These are phyloP conservation scores for Exophiala dermatitidis DNA, from an alignment of 2,329 filamentous ascomycete genomes.

Conservation along the genomic window DNA sequence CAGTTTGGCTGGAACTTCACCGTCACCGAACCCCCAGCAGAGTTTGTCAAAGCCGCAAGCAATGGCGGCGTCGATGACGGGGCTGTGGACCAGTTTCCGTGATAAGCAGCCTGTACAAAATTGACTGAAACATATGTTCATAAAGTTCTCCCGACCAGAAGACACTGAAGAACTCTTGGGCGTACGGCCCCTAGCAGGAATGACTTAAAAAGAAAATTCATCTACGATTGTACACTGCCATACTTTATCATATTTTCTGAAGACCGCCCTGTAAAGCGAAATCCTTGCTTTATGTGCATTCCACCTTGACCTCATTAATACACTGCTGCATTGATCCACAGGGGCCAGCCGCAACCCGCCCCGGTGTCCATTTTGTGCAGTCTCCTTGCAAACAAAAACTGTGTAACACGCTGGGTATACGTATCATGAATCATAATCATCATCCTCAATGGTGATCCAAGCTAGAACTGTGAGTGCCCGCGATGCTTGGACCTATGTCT, in stretches of 20 bases:
- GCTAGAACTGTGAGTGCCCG: neutral
- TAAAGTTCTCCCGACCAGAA: too few relatives aligned
- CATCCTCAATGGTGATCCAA: conserved; percentile 1
- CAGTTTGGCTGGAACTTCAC: conserved; percentile 61
- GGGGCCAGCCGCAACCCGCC: neutral
- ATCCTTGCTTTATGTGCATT: too few relatives aligned
- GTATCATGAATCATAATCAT: conserved; percentile 17
- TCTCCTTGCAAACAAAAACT: neutral
- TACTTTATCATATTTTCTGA: too few relatives aligned
- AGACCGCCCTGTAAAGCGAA: too few relatives aligned
- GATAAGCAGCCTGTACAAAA: neutral
- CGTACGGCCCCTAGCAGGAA: too few relatives aligned
- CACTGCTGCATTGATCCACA: neutral
- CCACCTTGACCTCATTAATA: neutral
- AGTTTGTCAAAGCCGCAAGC: conserved; percentile 12
- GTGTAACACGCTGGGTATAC: conserved; percentile 14
- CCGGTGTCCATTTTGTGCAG: neutral
- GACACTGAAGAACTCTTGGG: too few relatives aligned
- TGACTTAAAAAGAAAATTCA: too few relatives aligned
- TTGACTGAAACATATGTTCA: too few relatives aligned
- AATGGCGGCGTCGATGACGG: conserved; percentile 14
- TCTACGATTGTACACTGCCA: too few relatives aligned
- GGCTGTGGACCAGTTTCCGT: conserved; percentile 20
- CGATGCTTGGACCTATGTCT: neutral
- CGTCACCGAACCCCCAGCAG: conserved; percentile 30